These are phyloP conservation scores for Chlorella vulgaris DNA, from an alignment of 139 green algal species.

Conservation along the genomic window DNA sequence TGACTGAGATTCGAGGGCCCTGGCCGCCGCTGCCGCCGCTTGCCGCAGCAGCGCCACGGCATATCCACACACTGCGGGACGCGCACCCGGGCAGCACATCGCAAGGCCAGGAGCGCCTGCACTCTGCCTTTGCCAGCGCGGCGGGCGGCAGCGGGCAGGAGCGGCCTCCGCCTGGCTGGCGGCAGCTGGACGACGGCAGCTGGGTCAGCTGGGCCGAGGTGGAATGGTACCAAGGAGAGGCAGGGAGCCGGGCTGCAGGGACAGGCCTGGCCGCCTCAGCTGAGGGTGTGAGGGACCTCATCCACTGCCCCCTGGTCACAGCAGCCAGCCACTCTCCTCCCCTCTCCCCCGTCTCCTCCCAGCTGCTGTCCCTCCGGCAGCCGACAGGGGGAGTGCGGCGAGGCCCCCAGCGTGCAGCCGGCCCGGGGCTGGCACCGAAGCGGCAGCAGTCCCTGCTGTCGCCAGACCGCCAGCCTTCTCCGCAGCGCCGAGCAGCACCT, in stretches of 20 bases:
- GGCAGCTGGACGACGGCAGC: constrained; percentile 25
- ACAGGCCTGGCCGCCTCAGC: neutral
- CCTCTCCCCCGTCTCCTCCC: constrained; percentile 11
- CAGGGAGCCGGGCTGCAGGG: neutral
- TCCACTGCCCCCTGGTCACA: neutral
- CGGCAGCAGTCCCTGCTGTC: constrained; percentile 10
- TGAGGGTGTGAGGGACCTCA: neutral
- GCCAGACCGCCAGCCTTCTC: neutral
- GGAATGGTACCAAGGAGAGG: neutral
- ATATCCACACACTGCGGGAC: neutral
- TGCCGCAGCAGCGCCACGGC: neutral
- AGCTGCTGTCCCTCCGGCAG: constrained; percentile 1
- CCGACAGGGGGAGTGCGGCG: neutral
- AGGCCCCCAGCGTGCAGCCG: constrained; percentile 11
- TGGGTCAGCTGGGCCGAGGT: constrained; percentile 7
- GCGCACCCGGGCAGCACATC: no score
- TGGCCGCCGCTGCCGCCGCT: constrained; percentile 4
- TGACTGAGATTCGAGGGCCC: constrained; percentile 14
- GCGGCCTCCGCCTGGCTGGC: constrained; percentile 1
- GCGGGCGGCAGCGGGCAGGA: neutral
- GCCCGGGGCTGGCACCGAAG: neutral
- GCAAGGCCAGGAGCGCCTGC: no score
- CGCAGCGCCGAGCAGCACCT: neutral
- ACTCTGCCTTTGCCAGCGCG: neutral
- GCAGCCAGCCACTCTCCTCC: constrained; percentile 15